Percentiles rank a stretch among this genome's conserved stretches.
Evolutionary conservation across 2,329 filamentous ascomycete species (phyloP).

Genomic region (Pestalotiopsis sp.): DNA sequence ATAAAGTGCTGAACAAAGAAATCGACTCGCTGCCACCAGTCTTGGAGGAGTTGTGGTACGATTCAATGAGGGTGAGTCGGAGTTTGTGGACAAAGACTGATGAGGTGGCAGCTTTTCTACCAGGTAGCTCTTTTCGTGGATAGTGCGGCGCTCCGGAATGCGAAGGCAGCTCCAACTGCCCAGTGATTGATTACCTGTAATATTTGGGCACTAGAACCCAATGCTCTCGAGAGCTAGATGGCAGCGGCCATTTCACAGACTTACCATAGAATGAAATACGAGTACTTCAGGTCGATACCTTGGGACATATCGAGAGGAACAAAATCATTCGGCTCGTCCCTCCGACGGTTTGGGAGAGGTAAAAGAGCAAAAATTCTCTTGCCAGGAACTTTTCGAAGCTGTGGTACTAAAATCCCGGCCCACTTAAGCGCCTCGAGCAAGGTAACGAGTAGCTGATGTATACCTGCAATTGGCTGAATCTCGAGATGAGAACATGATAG

Average conservation of each 20-base stretch:
- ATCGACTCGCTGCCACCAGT: background rate
- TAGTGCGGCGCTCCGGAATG: background rate
- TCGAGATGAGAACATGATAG: too few species aligned
- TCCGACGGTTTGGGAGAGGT: background rate
- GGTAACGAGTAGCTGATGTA: background rate
- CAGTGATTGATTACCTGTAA: background rate
- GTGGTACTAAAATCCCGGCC: background rate
- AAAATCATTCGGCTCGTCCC: background rate
- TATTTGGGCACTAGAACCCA: background rate
- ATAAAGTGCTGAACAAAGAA: background rate
- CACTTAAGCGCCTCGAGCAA: background rate
- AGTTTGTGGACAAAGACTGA: background rate
- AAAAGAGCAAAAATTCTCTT: background rate
- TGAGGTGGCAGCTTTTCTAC: background rate
- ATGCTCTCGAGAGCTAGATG: background rate
- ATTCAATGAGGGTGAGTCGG: background rate
- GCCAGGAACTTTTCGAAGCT: background rate
- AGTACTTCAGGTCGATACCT: background rate
- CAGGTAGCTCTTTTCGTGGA: background rate
- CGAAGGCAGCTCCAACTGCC: background rate
- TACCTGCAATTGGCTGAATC: too few species aligned
- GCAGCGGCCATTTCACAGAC: background rate
- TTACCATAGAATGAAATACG: background rate
- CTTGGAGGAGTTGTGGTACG: background rate
- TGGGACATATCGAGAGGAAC: background rate